These are phyloP conservation scores for Chrysoporthe deuterocubensis DNA, from an alignment of 2,329 filamentous ascomycete genomes.

Conservation along the genomic window DNA sequence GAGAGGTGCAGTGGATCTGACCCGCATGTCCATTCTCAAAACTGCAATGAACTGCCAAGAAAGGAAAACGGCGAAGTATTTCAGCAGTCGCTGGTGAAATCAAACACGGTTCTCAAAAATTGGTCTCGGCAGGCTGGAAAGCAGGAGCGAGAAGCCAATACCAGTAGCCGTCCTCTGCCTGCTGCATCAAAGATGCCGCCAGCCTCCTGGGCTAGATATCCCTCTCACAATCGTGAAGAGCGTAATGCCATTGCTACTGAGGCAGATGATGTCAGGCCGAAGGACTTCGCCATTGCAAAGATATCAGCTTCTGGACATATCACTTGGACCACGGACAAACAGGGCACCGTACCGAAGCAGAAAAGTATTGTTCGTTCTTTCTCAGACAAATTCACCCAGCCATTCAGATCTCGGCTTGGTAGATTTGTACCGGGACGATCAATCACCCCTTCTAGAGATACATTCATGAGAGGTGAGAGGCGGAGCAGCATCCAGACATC, in stretches of 20 bases:
- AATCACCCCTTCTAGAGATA: constrained; percentile 19
- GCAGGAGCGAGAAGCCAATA: constrained; percentile 17
- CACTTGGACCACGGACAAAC: constrained; percentile 36
- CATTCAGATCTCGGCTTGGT: constrained; percentile 35
- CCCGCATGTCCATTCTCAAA: constrained; percentile 18
- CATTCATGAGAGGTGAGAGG: constrained; percentile 19
- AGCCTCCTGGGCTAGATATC: constrained; percentile 41
- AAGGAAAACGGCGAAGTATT: constrained; percentile 13
- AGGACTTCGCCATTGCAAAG: constrained; percentile 38
- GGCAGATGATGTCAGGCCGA: constrained; percentile 34
- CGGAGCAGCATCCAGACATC: constrained; percentile 26
- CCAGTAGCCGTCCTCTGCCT: background rate
- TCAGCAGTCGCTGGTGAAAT: constrained; percentile 13
- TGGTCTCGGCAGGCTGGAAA: constrained; percentile 17
- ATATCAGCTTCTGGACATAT: constrained; percentile 31
- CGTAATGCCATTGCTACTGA: constrained; percentile 34
- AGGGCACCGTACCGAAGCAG: background rate
- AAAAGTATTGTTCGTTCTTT: constrained; percentile 34
- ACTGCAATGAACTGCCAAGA: constrained; percentile 4
- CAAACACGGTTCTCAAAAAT: constrained; percentile 15
- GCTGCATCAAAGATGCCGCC: constrained; percentile 27
- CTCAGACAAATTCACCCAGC: constrained; percentile 38
- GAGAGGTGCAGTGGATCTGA: constrained; percentile 11
- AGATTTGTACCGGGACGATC: constrained; percentile 33
- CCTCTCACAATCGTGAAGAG: constrained; percentile 38